phyloP scores from a whole-genome alignment of 2,329 filamentous ascomycete species.

The Esteya vermicola region DNA sequence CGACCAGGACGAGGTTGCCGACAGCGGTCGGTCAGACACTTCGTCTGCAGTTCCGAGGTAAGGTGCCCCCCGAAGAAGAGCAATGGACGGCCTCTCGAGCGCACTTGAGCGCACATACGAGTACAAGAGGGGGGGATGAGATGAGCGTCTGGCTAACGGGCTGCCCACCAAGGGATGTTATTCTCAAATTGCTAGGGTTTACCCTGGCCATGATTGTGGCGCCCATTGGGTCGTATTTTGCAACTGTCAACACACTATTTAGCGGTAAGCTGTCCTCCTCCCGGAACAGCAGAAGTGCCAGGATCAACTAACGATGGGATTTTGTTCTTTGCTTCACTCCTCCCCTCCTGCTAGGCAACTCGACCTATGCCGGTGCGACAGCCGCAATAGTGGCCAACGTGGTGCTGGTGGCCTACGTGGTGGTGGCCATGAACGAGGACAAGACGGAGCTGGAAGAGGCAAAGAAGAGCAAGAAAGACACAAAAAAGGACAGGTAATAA shows the following conservation, averaged over 20 bases:
- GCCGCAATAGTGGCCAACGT: constrained; percentile 87
- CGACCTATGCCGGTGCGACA: constrained; percentile 70
- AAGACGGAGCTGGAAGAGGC: constrained; percentile 31
- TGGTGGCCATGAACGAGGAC: constrained; percentile 87
- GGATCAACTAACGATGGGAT: too few species aligned
- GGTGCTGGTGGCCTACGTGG: constrained; percentile 76
- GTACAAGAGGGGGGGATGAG: too few species aligned
- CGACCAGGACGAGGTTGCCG: constrained; percentile 38
- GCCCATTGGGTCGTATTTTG: constrained; percentile 81
- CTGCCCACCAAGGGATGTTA: constrained; percentile 50
- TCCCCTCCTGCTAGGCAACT: constrained; percentile 48
- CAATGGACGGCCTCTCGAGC: too few species aligned
- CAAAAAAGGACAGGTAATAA: constrained; percentile 33
- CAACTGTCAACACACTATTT: constrained; percentile 64
- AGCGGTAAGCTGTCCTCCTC: constrained; percentile 37
- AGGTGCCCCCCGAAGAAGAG: too few species aligned
- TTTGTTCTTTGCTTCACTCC: neutral
- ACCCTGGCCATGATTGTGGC: constrained; percentile 80
- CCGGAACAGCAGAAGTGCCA: too few species aligned
- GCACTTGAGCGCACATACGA: too few species aligned
- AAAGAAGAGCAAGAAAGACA: constrained; percentile 23
- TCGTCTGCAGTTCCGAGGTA: constrained; percentile 73
- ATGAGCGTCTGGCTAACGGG: too few species aligned
- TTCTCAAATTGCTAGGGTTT: constrained; percentile 80
- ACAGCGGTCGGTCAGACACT: constrained; percentile 52